phyloP scores from a whole-genome alignment of 2,329 filamentous ascomycete genomes.

The Aureobasidium sp. region DNA sequence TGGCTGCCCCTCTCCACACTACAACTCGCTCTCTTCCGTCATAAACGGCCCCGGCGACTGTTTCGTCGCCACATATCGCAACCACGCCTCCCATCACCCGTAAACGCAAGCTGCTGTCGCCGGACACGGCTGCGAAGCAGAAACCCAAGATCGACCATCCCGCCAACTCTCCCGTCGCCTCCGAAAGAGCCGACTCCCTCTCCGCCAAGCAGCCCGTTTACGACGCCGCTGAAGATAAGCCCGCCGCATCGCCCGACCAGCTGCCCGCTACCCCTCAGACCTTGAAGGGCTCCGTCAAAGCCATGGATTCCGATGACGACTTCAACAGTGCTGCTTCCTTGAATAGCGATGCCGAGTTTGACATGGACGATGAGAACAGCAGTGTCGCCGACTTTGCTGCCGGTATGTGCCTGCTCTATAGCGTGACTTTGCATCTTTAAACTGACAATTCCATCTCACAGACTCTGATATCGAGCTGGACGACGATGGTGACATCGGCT shows the following conservation, averaged over 20 bases:
- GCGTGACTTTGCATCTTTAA: conserved; percentile 30
- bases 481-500: conserved; percentile 54
- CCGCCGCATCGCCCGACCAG: conserved; percentile 31
- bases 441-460: conserved; percentile 23
- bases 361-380: conserved; percentile 57
- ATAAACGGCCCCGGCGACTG: conserved; percentile 20
- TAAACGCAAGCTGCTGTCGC: conserved; percentile 29
- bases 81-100: conserved; percentile 28
- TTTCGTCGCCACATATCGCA: conserved; percentile 19
- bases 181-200: conserved; percentile 18
- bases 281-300: conserved; percentile 35
- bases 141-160: background rate
- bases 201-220: conserved; percentile 29
- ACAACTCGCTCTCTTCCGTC: conserved; percentile 23
- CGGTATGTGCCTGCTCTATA: conserved; percentile 26
- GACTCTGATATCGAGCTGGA: conserved; percentile 50
- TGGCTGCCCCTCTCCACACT: conserved; percentile 10
- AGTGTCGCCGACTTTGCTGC: conserved; percentile 48
- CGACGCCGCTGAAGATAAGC: conserved; percentile 24
- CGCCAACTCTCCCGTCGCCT: conserved; percentile 18
- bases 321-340: conserved; percentile 72
- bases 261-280: conserved; percentile 45
- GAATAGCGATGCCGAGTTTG: conserved; percentile 61
- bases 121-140: conserved; percentile 19
- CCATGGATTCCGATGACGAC: conserved; percentile 94